Base-by-base conservation (phyloP, 2,329 filamentous ascomycete genomes). In the Hymenoscyphus fructigenus region DNA sequence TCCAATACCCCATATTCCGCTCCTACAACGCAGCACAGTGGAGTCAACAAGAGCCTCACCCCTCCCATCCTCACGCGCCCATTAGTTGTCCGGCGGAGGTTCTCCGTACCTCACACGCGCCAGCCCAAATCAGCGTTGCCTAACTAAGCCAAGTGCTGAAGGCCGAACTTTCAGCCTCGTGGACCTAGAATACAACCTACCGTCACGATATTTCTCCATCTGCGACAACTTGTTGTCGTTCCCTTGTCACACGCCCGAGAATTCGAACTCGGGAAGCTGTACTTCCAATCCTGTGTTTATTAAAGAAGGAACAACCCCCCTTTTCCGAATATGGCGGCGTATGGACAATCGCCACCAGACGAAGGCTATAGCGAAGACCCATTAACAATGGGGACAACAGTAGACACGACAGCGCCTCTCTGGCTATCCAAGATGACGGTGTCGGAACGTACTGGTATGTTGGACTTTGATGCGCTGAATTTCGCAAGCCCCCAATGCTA, bases 311-410 rank as follows among this genome's bases (percentile, higher is more conserved):
- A 23, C n/a, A n/a, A 23, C 6, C n/a, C n/a, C 44, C 44, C 44
- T 23, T 50, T 50, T 50, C 44, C n/a, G 44, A 50, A 50, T 4
- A 50, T 50, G 44, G 44, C 44, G 28, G 66, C 70, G 5, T 73
- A 70, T 60, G 60, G 70, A 53, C 66, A 67, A 29, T 72, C 73
- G 9, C 73, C 72, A 47, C 74, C 70, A 59, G 74, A 76, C 66
- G 75, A 76, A 63, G 75, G 75, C 41, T 76, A 76, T 57, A 76
- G 74, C 61, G 75, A 76, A 65, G 73, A 74, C 58, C 75, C 75
- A 44, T 65, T 76, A 57, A 73, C 69, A 2, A 62, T 72, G 20
- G 63, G 67, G 7, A 66, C 41, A 9, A 29, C 62, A 9, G 67
- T 68, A 5, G 62, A 61, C 20, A 55, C 57, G n/a, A 26, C 47